Evolutionary conservation across 768 basidiomycete species (phyloP).

Genomic region (Pholiota molesta): DNA sequence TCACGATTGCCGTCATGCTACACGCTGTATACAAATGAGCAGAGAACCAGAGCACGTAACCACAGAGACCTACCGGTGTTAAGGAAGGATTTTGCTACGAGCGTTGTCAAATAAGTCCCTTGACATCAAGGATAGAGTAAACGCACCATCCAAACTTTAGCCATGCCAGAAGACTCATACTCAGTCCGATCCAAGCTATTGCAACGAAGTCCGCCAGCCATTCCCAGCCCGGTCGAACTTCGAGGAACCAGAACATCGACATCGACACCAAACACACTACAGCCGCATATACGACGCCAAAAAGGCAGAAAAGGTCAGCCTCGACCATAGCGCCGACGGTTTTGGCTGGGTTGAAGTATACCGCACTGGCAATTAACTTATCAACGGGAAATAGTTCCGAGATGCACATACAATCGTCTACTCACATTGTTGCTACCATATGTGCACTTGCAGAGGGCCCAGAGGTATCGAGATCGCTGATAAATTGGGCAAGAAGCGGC

Average conservation of each 20-base stretch:
- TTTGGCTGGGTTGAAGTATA: conserved; percentile 94
- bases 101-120: neutral
- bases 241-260: conserved; percentile 79
- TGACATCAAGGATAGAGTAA: neutral
- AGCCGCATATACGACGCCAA: conserved; percentile 70
- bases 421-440: conserved; percentile 92
- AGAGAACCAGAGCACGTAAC: conserved; percentile 1
- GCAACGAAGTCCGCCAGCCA: conserved; percentile 75
- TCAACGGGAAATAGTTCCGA: conserved; percentile 2
- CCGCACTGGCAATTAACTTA: conserved; percentile 48
- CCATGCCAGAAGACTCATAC: conserved; percentile 85
- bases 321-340: conserved; percentile 93
- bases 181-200: conserved; percentile 81
- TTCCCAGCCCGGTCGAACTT: conserved; percentile 68
- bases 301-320: conserved; percentile 79
- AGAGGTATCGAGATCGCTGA: conserved; percentile 62
- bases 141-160: conserved; percentile 79
- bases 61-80: conserved; percentile 65
- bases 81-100: conserved; percentile 74
- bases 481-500: conserved; percentile 67
- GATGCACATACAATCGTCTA: conserved; percentile 8
- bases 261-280: conserved; percentile 77
- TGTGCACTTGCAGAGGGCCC: conserved; percentile 77
- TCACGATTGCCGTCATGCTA: conserved; percentile 81
- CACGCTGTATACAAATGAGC: conserved; percentile 52